Conservation (phyloP, 208 protist species). For the Leishmania amazonensis region DNA sequence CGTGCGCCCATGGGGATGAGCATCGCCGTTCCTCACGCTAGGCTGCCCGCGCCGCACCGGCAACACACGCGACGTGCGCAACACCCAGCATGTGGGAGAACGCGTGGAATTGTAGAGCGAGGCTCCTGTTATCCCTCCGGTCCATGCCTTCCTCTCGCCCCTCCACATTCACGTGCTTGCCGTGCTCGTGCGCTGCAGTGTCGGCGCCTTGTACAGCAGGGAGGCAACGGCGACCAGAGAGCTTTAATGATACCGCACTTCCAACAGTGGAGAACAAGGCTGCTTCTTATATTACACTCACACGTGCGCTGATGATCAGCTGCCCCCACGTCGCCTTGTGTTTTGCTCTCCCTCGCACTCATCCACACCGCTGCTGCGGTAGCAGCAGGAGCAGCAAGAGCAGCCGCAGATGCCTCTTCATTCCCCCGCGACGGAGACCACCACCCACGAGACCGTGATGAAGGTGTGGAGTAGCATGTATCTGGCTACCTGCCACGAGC, state of each 20-base stretch:
- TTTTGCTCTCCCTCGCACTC: neutral
- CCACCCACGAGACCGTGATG: neutral
- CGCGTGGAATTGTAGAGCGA: neutral
- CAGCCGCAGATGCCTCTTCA: neutral
- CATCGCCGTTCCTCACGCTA: too few relatives aligned
- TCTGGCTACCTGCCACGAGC: neutral
- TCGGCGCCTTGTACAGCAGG: neutral
- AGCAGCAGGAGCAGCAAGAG: neutral
- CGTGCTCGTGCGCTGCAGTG: neutral
- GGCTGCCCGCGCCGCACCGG: neutral
- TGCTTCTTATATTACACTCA: neutral
- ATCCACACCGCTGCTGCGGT: neutral
- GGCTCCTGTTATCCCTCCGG: neutral
- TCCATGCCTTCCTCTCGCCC: neutral
- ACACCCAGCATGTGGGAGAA: neutral
- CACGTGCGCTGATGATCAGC: neutral
- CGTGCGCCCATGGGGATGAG: neutral
- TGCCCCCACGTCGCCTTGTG: too few relatives aligned
- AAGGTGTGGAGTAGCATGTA: neutral
- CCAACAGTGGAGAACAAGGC: neutral
- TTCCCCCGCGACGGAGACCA: neutral
- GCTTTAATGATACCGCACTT: neutral
- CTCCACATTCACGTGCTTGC: neutral
- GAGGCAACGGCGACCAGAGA: neutral
- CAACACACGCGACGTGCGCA: neutral